Conservation (phyloP, 2,329 filamentous ascomycete species). For the Endoconidiophora polonica region DNA sequence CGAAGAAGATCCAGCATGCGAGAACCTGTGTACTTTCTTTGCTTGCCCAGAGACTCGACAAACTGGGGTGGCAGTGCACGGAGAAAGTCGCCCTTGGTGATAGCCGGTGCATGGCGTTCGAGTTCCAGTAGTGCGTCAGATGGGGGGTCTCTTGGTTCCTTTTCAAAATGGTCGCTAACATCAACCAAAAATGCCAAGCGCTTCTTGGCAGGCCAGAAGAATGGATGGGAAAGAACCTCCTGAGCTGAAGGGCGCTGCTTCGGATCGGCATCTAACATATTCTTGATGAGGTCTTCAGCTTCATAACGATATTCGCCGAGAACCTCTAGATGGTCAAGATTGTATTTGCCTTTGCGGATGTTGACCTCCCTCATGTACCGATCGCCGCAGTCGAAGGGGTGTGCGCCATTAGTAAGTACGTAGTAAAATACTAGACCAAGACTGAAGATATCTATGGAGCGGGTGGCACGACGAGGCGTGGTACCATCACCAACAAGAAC, state of each 20-base stretch:
- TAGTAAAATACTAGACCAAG: conserved; percentile 97
- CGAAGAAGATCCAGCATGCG: conserved; percentile 73
- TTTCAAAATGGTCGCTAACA: conserved; percentile 91
- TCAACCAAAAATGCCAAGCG: conserved; percentile 87
- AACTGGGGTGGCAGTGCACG: conserved; percentile 61
- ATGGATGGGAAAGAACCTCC: conserved; percentile 79
- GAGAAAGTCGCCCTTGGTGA: conserved; percentile 61
- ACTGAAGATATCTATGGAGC: conserved; percentile 94
- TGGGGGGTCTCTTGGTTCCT: conserved; percentile 71
- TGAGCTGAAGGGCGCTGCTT: conserved; percentile 50
- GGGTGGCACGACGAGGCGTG: conserved; percentile 57
- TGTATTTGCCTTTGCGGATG: conserved; percentile 77
- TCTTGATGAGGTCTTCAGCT: conserved; percentile 68
- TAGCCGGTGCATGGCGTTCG: conserved; percentile 33
- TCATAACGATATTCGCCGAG: conserved; percentile 76
- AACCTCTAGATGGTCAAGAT: conserved; percentile 51
- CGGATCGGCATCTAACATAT: conserved; percentile 50
- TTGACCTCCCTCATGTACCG: conserved; percentile 94
- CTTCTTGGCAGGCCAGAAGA: conserved; percentile 89
- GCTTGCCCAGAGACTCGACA: conserved; percentile 77
- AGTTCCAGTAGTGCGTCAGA: conserved; percentile 47
- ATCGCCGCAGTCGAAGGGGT: conserved; percentile 89
- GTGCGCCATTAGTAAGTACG: conserved; percentile 79
- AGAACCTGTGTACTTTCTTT: conserved; percentile 81
- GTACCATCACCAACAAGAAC: conserved; percentile 31